Base-by-base conservation (phyloP, 257 asterid species). In the Penstemon eatonii region DNA sequence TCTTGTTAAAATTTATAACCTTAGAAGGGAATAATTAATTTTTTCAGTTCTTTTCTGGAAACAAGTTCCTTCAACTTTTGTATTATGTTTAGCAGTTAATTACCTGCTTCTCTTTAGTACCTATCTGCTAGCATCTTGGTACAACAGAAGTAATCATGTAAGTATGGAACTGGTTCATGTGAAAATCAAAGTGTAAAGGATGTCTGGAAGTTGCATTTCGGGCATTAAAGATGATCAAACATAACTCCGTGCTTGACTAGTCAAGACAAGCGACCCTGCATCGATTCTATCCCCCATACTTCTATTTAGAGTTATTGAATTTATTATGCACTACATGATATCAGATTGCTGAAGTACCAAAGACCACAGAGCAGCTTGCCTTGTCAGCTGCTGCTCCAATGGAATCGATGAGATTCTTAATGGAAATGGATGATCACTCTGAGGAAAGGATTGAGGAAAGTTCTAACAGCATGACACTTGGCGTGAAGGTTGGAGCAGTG, bases 331-430 rank as follows among this genome's bases (percentile, higher is more conserved):
- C 10, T 58, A 19, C 56, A 39, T 71, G 42, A 51, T 77, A 62
- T 57, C 80, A 91, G 97, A 44, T 63, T 36, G 62, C 63, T 47
- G 67, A 51, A 60, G 77, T 56, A 63, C 36, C 53, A 7, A 60
- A 52, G 77, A 83, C 90, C 63, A 73, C 63, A 13, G 95, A 86
- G 77, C 84, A 87, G 76, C 91, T 83, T 68, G 99, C 87, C 60
- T 68, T 89, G 73, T 84, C 72, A 79, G 91, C 87, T 61, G 97
- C 97, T 67, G 86, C 96, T 76, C 95, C 95, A 6, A 33, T 79
- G 86, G 95, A 91, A 41, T 91, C 97, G 1, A 6, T 81, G 68
- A 85, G 97, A 75, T 94, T 94, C 77, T 76, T 83, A 47, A 72
- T 81, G 78, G 96, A 85, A 72, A 73, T 81, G 78, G 79, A 72